Percentiles rank a stretch among this genome's conserved stretches.
These are phyloP conservation scores for Lentinula guzmanii DNA, from an alignment of 768 basidiomycete genomes.

Conservation along the genomic window DNA sequence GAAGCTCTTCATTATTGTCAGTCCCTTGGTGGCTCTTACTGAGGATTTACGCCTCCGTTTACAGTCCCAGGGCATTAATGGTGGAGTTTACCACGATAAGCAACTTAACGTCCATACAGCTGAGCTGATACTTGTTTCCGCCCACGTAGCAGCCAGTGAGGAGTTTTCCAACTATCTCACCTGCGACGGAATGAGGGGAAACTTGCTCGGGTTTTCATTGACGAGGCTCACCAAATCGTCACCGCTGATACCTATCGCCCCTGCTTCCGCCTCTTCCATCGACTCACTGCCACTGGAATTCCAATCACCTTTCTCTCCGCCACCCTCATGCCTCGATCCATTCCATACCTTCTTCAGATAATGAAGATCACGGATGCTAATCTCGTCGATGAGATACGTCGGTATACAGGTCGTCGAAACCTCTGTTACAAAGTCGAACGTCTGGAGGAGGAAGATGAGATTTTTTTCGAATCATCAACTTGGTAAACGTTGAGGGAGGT, in stretches of 20 bases:
- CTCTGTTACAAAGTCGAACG: background rate
- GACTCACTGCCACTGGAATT: background rate
- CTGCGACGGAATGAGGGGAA: background rate
- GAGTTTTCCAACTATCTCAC: background rate
- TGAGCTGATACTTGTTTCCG: too few species aligned
- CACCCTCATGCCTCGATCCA: background rate
- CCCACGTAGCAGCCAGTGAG: background rate
- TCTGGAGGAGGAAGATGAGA: too few species aligned
- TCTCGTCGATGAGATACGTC: constrained; percentile 3
- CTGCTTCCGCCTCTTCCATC: background rate
- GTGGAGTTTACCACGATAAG: background rate
- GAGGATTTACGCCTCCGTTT: too few species aligned
- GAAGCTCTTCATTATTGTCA: too few species aligned
- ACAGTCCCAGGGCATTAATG: background rate
- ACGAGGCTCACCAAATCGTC: background rate
- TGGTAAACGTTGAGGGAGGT: too few species aligned
- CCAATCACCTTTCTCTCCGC: constrained; percentile 2
- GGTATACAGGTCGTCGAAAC: background rate
- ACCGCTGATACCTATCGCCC: background rate
- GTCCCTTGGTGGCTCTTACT: too few species aligned
- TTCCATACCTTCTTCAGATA: background rate
- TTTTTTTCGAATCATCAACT: too few species aligned
- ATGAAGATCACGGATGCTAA: background rate
- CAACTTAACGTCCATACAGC: too few species aligned
- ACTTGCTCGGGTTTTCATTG: background rate